A percentile compares a stretch with the other conserved stretches of the same genome.
Evolutionary conservation across 345 rosid species (phyloP).

Genomic region (Eucalyptus curtisii): DNA sequence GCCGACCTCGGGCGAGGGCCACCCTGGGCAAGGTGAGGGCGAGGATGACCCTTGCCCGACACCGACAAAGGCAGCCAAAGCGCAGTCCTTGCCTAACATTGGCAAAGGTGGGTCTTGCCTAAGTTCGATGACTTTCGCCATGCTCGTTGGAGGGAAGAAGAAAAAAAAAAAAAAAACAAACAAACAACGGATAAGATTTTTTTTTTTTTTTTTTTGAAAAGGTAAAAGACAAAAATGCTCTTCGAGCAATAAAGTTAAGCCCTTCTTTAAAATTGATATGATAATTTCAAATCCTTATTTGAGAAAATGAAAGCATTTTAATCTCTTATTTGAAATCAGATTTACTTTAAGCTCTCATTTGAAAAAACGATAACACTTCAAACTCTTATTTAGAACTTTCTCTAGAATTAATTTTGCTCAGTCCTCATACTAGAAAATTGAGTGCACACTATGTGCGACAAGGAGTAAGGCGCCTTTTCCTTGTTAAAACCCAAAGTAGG

Average conservation of each 20-base stretch:
- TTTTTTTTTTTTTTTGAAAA: rapidly evolving
- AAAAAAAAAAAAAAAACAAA: too few species aligned
- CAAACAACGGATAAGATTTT: too few species aligned
- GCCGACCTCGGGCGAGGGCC: rapidly evolving
- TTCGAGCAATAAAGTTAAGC: rapidly evolving
- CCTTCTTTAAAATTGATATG: rapidly evolving
- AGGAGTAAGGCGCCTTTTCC: neutral
- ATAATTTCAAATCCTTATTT: too few species aligned
- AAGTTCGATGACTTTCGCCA: rapidly evolving
- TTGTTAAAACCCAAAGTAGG: neutral
- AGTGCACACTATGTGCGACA: neutral
- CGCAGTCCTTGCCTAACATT: rapidly evolving
- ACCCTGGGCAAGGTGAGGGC: too few species aligned
- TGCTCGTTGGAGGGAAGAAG: rapidly evolving
- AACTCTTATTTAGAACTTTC: too few species aligned
- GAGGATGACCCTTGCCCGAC: rapidly evolving
- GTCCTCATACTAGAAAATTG: neutral
- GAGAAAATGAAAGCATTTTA: rapidly evolving
- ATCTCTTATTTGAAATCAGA: rapidly evolving
- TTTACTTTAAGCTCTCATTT: rapidly evolving
- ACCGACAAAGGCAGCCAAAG: rapidly evolving
- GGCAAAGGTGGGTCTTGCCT: rapidly evolving
- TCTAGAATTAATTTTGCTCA: neutral
- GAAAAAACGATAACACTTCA: rapidly evolving
- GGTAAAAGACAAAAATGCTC: too few species aligned